Conservation (phyloP, 164 flowering plant species). For the Akebia trifoliata region DNA sequence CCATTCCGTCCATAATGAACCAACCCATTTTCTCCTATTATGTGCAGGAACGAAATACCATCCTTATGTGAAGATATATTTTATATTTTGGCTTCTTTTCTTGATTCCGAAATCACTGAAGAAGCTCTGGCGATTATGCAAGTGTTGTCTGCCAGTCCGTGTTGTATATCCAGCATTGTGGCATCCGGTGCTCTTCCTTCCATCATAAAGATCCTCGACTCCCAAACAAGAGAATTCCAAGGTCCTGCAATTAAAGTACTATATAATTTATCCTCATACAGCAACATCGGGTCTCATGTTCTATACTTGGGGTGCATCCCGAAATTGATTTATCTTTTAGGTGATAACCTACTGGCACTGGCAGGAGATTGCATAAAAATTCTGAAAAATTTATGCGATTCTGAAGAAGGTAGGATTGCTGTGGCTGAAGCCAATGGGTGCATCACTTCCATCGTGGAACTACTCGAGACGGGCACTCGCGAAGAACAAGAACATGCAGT, state of each 20-base stretch:
- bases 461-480: slow-evolving; percentile 46
- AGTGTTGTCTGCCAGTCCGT: slow-evolving; percentile 35
- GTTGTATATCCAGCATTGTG: slow-evolving; percentile 27
- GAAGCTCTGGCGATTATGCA: slow-evolving; percentile 53
- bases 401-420: slow-evolving; percentile 39
- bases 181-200: slow-evolving; percentile 49
- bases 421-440: slow-evolving; percentile 61
- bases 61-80: slow-evolving; percentile 41
- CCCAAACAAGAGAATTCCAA: slow-evolving; percentile 22
- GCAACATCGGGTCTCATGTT: slow-evolving; percentile 30
- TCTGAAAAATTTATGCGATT: slow-evolving; percentile 45
- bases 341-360: slow-evolving; percentile 36
- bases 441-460: slow-evolving; percentile 45
- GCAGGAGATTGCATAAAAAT: slow-evolving; percentile 38
- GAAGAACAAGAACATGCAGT: slow-evolving; percentile 73
- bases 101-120: slow-evolving; percentile 44
- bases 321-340: slow-evolving; percentile 45
- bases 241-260: slow-evolving; percentile 48
- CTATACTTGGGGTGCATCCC: slow-evolving; percentile 37
- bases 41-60: slow-evolving; percentile 34
- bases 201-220: slow-evolving; percentile 40
- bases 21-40: slow-evolving; percentile 12
- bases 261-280: slow-evolving; percentile 37
- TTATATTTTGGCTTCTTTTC: slow-evolving; percentile 39
- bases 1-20: neutral